Percentiles rank a stretch among this genome's conserved stretches.
Conservation (phyloP, 495 filamentous ascomycete species). For the Penicillium robsamsonii region DNA sequence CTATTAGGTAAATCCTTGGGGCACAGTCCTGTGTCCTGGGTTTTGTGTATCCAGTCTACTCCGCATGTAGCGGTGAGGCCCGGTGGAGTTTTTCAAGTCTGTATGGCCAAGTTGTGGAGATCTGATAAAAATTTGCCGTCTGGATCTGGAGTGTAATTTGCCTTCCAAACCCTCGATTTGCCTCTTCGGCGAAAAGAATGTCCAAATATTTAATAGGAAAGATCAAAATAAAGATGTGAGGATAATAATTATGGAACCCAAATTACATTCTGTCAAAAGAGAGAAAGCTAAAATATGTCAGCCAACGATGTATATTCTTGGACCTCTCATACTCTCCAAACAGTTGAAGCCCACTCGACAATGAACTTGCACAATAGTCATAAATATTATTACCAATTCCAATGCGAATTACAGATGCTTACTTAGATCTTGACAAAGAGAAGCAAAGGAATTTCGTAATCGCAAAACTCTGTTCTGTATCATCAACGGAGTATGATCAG, state of each 20-base stretch:
- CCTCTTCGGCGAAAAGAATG: background rate
- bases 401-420: background rate
- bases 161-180: background rate
- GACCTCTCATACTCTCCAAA: background rate
- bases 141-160: too few species aligned
- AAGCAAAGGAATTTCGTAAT: background rate
- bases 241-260: background rate
- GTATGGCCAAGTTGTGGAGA: background rate
- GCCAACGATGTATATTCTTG: background rate
- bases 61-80: constrained; percentile 14
- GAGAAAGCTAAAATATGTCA: background rate
- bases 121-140: constrained; percentile 4
- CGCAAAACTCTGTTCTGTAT: background rate
- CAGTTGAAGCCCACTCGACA: background rate
- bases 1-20: background rate
- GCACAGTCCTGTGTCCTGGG: background rate
- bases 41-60: constrained; percentile 2
- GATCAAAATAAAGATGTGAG: background rate
- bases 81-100: background rate
- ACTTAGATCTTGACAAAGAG: background rate
- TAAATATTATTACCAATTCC: background rate
- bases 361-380: background rate
- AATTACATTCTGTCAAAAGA: background rate
- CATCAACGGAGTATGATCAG: background rate
- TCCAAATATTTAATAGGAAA: background rate